Base-by-base conservation (phyloP, 140 eudicot species). In the Stevia rebaudiana region DNA sequence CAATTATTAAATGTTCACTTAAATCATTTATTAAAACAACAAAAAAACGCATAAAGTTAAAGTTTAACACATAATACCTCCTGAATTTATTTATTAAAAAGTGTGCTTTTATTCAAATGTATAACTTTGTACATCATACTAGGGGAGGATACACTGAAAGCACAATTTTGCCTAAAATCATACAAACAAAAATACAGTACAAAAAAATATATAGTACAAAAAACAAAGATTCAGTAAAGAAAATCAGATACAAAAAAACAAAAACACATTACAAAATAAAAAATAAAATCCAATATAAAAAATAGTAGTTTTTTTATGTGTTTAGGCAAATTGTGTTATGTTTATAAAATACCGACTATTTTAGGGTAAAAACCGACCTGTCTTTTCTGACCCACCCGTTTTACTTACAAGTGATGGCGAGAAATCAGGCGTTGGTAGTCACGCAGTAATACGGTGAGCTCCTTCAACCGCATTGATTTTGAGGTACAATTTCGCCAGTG, bases 391-490 rank as follows among this genome's bases (percentile, higher is more conserved):
- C 21, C 48, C 11, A 11, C 30, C 61, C 61, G 49, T 65, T 65
- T 12, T 11, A 33, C 87, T 82, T 84, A 92, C 98, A 77, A 44
- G 60, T 77, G 70, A 72, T 73, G 82, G 48, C 74, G 92, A 41
- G 65, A 76, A 71, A 92, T 78, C 63, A 88, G 65, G 25, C 98
- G 96, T 59, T 92, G 89, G 77, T 92, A 92, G 81, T 92, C 96
- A 59, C 84, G 92, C 48, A 92, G 84, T 71, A 92, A 81, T 42
- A 83, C 77, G 33, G 80, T 59, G 61, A 88, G 80, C 89, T 92
- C 96, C 76, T 87, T 92, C 78, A 92, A 70, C 43, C 65, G 75
- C 52, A 92, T 75, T 30, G 84, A 74, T 57, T 59, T 70, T 35
- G 96, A 75, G 10, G 76, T 52, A 54, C 85, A 78, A 3, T 79